These are phyloP conservation scores for Fusarium pininemorale DNA, from an alignment of 2,329 filamentous ascomycete genomes.

Conservation along the genomic window DNA sequence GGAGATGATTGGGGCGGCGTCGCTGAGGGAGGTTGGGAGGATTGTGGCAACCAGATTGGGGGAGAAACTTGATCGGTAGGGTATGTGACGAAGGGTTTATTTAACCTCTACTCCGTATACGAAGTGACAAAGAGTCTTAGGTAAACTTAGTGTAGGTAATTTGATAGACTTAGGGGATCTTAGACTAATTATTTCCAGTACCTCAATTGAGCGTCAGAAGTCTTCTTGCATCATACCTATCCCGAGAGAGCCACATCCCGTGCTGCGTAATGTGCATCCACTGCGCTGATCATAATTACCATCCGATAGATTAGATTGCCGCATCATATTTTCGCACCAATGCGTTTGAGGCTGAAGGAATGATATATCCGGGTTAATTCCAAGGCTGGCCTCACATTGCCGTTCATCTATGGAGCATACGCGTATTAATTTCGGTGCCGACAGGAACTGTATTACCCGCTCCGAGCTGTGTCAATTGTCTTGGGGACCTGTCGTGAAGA, in stretches of 20 bases:
- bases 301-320: neutral
- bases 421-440: neutral
- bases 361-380: neutral
- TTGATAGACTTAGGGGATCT: no score
- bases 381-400: neutral
- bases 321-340: neutral
- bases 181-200: no score
- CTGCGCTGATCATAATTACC: conserved; percentile 19
- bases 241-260: neutral
- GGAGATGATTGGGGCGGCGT: conserved; percentile 21
- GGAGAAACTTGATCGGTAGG: neutral
- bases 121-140: no score
- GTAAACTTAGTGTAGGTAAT: no score
- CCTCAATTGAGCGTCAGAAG: no score
- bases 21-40: neutral
- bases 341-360: neutral
- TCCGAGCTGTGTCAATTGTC: accelerated
- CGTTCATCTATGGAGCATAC: neutral
- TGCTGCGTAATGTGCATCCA: neutral
- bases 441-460: accelerated
- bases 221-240: no score
- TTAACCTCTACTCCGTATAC: no score
- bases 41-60: neutral
- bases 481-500: accelerated
- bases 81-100: no score